Evolutionary conservation across 208 protist genomes (phyloP), one percentile per base, ranked within the genome.

Genomic region (Sergeia podlipaevii): DNA sequence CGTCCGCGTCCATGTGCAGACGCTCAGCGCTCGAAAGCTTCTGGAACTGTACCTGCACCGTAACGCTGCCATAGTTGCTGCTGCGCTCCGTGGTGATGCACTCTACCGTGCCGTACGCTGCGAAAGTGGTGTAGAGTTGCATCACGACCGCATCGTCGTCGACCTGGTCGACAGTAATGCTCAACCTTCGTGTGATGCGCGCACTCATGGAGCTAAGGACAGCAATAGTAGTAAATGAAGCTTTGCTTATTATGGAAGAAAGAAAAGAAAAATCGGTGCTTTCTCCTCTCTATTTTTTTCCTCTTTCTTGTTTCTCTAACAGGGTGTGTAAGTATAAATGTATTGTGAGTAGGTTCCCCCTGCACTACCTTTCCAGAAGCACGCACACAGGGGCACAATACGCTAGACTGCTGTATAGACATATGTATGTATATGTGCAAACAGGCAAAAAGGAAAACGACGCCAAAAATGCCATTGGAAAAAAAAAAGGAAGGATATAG

Each of bases 41-140:
- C 64, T 92, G 85, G 41, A 85, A 92, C 62, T 92, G 85, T 21
- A 89, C 36, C 21, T 59, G 46, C 33, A 82, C 70, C 13, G 60
- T 67, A 10, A 61, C 74, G 7, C 63, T 65, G 69, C 81, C 73
- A 54, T 83, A 88, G 49, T 77, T 68, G 10, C 46, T 33, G 50
- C 74, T 72, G 30, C 77, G 70, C 23, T 87, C 67, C 43, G 65
- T 80, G 33, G 50, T 57, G 8, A 80, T 29, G 34, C 64, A 66
- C 49, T 91, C 83, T 32, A 91, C 70, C 17, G 72, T 47, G 6
- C 83, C 83, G 65, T 91, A 91, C 28, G 68, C 48, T 18, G 76
- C 70, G 65, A 77, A 71, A 11, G 79, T 77, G 36, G 60, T 66
- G 50, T 85, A 88, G 11, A 91, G 70, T 47, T 85, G 71, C 13